Evolutionary conservation across 306 rosid species (phyloP).

Genomic region (Cucurbita argyrosperma): DNA sequence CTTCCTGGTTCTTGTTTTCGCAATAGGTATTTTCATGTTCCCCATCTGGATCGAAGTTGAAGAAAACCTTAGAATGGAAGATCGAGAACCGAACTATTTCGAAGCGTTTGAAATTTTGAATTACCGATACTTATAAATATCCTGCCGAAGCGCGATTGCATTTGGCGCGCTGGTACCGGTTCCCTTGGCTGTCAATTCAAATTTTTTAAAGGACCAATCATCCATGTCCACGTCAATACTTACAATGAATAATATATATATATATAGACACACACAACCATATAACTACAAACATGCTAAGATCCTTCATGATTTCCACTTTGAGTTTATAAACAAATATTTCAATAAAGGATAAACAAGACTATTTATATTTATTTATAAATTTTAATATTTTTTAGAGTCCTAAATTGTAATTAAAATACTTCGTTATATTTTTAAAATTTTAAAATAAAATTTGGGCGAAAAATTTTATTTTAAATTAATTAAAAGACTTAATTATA

Average conservation of each 20-base stretch:
- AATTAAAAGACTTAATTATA: too few species aligned
- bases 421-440: too few species aligned
- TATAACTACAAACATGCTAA: too few species aligned
- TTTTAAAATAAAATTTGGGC: too few species aligned
- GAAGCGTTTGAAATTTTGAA: background rate
- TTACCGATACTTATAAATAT: background rate
- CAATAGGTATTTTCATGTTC: constrained; percentile 31
- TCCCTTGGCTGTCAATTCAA: background rate
- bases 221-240: background rate
- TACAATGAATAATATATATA: background rate
- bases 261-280: too few species aligned
- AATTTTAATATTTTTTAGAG: too few species aligned
- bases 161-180: background rate
- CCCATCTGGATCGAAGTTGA: background rate
- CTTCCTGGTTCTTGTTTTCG: constrained; percentile 33
- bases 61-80: background rate
- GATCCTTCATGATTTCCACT: too few species aligned
- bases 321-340: too few species aligned
- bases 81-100: background rate
- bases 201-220: background rate
- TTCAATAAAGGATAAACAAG: too few species aligned
- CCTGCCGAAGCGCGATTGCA: background rate
- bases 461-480: too few species aligned
- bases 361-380: too few species aligned
- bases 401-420: too few species aligned